phyloP scores from a whole-genome alignment of 495 filamentous ascomycete genomes.

The Pyrenula aspistea region DNA sequence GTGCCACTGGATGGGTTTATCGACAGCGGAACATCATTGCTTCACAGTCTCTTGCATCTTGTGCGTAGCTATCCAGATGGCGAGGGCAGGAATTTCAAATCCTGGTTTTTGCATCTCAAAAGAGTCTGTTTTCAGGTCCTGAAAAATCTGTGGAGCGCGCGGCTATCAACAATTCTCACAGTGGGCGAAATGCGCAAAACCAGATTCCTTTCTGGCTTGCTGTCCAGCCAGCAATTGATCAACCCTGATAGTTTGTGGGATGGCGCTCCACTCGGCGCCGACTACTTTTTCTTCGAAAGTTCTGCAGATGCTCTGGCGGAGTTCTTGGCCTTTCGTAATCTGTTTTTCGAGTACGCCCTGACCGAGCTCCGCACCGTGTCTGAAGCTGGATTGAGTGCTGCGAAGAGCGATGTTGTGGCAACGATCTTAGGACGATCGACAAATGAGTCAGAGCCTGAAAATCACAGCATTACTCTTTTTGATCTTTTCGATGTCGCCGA shows the following conservation, averaged over 20 bases:
- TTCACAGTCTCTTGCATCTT: constrained; percentile 65
- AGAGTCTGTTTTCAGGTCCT: constrained; percentile 66
- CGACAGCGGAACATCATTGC: constrained; percentile 54
- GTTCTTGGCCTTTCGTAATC: constrained; percentile 61
- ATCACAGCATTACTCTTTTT: constrained; percentile 51
- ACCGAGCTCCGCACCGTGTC: constrained; percentile 47
- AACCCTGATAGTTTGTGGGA: constrained; percentile 58
- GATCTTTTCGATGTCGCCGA: constrained; percentile 90
- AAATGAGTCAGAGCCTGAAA: not conserved
- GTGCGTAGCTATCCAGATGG: constrained; percentile 49
- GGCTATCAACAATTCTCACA: constrained; percentile 61
- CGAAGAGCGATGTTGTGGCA: not conserved
- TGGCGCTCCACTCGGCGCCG: constrained; percentile 33
- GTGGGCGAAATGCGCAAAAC: constrained; percentile 64
- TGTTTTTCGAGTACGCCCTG: constrained; percentile 69
- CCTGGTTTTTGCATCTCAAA: constrained; percentile 65
- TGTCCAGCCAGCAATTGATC: constrained; percentile 52
- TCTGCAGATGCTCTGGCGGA: constrained; percentile 55
- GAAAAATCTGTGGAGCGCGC: constrained; percentile 69
- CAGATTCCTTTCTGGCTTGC: constrained; percentile 60
- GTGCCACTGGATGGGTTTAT: constrained; percentile 53
- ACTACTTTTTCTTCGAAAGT: constrained; percentile 52
- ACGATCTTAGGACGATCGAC: not conserved
- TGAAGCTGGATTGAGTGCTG: not conserved
- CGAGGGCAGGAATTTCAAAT: constrained; percentile 46